These are phyloP conservation scores for Tulasnella sp. DNA, from an alignment of 768 basidiomycete genomes.

Conservation along the genomic window DNA sequence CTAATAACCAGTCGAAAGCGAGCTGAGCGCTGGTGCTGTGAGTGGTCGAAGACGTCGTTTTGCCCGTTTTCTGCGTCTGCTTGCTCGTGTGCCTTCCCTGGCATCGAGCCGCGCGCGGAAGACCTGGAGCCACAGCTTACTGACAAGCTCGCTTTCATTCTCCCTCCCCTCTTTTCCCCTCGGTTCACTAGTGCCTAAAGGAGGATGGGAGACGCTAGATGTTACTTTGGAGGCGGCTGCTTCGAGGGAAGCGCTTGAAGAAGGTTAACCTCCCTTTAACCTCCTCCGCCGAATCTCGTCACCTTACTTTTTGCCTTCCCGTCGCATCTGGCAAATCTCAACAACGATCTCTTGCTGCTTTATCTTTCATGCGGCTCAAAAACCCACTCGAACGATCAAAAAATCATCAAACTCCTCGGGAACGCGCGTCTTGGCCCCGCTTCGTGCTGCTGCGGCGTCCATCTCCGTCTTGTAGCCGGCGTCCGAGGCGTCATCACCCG, in stretches of 20 bases:
- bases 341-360: constrained; percentile 39
- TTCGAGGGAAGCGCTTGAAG: constrained; percentile 90
- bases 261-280: constrained; percentile 71
- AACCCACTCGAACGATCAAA: background rate
- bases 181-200: constrained; percentile 74
- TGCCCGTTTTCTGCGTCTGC: constrained; percentile 35
- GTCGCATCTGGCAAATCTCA: constrained; percentile 35
- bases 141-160: constrained; percentile 13
- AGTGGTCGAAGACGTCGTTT: constrained; percentile 50
- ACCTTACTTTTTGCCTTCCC: constrained; percentile 37
- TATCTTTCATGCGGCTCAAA: too few species aligned
- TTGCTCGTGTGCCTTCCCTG: constrained; percentile 27
- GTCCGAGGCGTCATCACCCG: constrained; percentile 85
- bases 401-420: background rate
- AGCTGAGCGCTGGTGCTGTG: constrained; percentile 82
- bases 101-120: constrained; percentile 29
- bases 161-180: background rate
- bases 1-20: constrained; percentile 84
- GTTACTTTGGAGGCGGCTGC: constrained; percentile 82
- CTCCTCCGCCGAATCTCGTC: constrained; percentile 31
- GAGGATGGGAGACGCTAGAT: constrained; percentile 86
- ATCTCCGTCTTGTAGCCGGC: constrained; percentile 61
- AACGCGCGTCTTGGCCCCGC: background rate
- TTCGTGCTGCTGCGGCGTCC: background rate
- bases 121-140: background rate